A percentile compares a stretch with the other conserved stretches of the same genome.
These are phyloP conservation scores for Erucastrum elatum DNA, from an alignment of 345 rosid species.

Conservation along the genomic window DNA sequence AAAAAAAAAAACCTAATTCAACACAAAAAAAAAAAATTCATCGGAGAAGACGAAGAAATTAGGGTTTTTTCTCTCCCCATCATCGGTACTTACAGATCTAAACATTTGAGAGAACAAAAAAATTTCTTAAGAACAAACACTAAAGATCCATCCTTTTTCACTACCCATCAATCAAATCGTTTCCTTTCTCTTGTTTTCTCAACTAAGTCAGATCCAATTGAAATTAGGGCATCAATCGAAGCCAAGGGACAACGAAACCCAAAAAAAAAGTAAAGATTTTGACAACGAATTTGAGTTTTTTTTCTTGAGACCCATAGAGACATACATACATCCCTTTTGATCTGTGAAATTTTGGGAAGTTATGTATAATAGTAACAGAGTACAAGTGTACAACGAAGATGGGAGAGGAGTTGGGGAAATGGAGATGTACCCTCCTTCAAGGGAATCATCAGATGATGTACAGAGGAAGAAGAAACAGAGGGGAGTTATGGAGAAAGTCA, in stretches of 20 bases:
- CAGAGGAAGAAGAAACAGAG: conserved; percentile 40
- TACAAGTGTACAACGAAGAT: conserved; percentile 65
- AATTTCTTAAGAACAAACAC: conserved; percentile 15
- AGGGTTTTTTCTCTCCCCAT: conserved; percentile 6
- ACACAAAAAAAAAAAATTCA: conserved; percentile 10
- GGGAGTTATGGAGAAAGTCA: conserved; percentile 53
- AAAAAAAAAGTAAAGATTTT: conserved; percentile 6
- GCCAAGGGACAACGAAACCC: conserved; percentile 11
- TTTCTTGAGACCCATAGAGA: conserved; percentile 9
- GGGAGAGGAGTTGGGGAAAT: conserved; percentile 75
- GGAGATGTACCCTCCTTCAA: conserved; percentile 67
- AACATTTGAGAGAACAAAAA: conserved; percentile 21
- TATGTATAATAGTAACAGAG: conserved; percentile 70
- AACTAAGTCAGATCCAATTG: conserved; percentile 46
- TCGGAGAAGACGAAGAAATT: conserved; percentile 32
- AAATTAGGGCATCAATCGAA: conserved; percentile 21
- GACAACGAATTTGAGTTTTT: conserved; percentile 28
- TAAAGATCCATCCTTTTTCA: conserved; percentile 26
- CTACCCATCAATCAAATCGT: conserved; percentile 2
- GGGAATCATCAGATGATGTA: conserved; percentile 38
- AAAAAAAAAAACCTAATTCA: conserved; percentile 17
- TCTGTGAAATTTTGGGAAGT: conserved; percentile 5
- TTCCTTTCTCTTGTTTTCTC: conserved; percentile 18
- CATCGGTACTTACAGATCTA: conserved; percentile 37
- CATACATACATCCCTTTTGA: conserved; percentile 23